Conservation (phyloP, 2,329 filamentous ascomycete species). For the Ophiosphaerella herpotricha region DNA sequence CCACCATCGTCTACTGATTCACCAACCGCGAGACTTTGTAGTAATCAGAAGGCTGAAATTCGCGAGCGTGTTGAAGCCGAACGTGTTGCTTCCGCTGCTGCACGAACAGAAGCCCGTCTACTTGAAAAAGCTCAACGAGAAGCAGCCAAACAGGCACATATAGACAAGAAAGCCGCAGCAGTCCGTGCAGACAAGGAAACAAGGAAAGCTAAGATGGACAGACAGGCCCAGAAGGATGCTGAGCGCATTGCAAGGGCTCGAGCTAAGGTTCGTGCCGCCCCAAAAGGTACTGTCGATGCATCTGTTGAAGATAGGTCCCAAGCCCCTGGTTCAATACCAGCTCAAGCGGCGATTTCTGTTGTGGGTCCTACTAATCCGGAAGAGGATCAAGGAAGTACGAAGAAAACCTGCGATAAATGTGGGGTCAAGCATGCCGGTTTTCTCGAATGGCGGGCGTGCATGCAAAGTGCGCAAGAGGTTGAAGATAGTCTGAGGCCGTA, state of each 20-base stretch:
- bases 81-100: not conserved
- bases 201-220: slow-evolving; percentile 5
- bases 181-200: slow-evolving; percentile 15
- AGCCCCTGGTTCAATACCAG: not conserved
- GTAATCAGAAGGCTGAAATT: not conserved
- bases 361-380: not conserved
- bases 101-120: slow-evolving; percentile 5
- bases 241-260: slow-evolving; percentile 17
- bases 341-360: not conserved
- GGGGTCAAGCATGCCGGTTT: slow-evolving; percentile 4
- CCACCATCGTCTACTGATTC: not conserved
- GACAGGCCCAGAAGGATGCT: slow-evolving; percentile 4
- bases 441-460: slow-evolving; percentile 11
- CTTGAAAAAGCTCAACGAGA: slow-evolving; percentile 11
- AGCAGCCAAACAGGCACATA: slow-evolving; percentile 11
- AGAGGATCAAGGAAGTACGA: not conserved
- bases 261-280: slow-evolving; percentile 17
- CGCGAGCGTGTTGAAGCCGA: slow-evolving; percentile 6
- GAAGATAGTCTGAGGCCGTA: not conserved
- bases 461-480: not conserved
- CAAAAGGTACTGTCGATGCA: not conserved
- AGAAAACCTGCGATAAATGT: slow-evolving; percentile 10
- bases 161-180: slow-evolving; percentile 16
- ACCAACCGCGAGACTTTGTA: not conserved
- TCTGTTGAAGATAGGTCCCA: not conserved